These are phyloP conservation scores for Suillus ampliporus DNA, from an alignment of 768 basidiomycete genomes.

Conservation along the genomic window DNA sequence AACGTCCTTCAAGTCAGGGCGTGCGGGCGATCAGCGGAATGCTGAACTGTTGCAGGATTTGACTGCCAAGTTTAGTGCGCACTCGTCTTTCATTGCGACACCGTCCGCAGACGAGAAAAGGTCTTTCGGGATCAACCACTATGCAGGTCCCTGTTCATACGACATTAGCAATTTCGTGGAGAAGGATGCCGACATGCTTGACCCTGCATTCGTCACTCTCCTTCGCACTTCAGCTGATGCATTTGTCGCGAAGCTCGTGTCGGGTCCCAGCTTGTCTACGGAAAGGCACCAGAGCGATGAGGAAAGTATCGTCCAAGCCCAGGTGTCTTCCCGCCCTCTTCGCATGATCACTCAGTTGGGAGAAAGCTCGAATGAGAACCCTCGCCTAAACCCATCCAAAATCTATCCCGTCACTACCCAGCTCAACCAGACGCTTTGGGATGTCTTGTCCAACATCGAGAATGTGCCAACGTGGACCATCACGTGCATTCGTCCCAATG, in stretches of 20 bases:
- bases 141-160: conserved; percentile 58
- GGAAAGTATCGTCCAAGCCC: conserved; percentile 64
- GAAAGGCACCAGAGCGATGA: conserved; percentile 65
- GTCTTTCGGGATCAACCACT: conserved; percentile 67
- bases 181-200: conserved; percentile 57
- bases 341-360: conserved; percentile 50
- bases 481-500: conserved; percentile 67
- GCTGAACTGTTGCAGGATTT: conserved; percentile 58
- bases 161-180: conserved; percentile 55
- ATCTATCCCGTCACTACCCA: conserved; percentile 66
- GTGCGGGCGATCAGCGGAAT: conserved; percentile 51
- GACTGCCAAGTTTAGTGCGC: conserved; percentile 48
- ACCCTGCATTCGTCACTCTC: conserved; percentile 59
- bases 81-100: conserved; percentile 55
- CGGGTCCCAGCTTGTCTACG: conserved; percentile 62
- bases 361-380: conserved; percentile 36
- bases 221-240: conserved; percentile 56
- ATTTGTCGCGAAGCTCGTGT: conserved; percentile 64
- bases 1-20: conserved; percentile 55
- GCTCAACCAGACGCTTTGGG: conserved; percentile 57
- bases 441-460: conserved; percentile 52
- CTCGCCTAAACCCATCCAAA: conserved; percentile 54
- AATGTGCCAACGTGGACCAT: conserved; percentile 58
- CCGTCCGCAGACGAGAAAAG: conserved; percentile 37
- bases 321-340: conserved; percentile 63